A percentile compares a stretch with the other conserved stretches of the same genome.
Evolutionary conservation across 1,284 basidiomycete genomes (phyloP).

Genomic region (Ustilago tritici): DNA sequence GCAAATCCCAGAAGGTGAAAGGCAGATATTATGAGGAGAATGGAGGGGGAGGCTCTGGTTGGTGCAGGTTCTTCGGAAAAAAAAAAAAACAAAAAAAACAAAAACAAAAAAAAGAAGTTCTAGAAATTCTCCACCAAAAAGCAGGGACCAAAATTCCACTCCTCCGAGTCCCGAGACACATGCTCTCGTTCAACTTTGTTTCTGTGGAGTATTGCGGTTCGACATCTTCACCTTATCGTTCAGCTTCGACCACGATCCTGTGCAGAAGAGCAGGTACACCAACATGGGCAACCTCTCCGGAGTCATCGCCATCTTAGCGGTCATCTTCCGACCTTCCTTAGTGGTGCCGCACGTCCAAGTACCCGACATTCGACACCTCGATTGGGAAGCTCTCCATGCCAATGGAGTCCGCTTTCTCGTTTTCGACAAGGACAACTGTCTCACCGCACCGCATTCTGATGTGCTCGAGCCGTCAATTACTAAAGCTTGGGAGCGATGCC

Average conservation of each 20-base stretch:
- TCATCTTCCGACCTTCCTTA: constrained; percentile 79
- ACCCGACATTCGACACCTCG: constrained; percentile 86
- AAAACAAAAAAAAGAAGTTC: background rate
- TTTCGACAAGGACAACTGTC: constrained; percentile 97
- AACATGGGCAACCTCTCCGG: constrained; percentile 77
- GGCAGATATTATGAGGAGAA: background rate
- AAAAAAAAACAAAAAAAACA: background rate
- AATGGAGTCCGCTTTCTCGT: constrained; percentile 88
- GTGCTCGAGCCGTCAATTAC: constrained; percentile 67
- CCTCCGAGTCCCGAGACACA: constrained; percentile 32
- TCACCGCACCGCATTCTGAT: constrained; percentile 71
- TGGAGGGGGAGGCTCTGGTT: background rate
- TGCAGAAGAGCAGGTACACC: background rate
- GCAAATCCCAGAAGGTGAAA: no score
- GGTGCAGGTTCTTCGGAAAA: background rate
- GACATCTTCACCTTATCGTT: background rate
- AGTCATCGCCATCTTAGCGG: constrained; percentile 79
- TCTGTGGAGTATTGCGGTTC: constrained; percentile 11
- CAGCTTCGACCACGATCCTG: background rate
- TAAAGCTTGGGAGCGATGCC: constrained; percentile 83
- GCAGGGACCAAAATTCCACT: constrained; percentile 12
- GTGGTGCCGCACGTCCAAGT: constrained; percentile 80
- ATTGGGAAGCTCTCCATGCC: constrained; percentile 81
- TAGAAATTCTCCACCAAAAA: constrained; percentile 28
- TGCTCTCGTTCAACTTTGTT: background rate